Percentiles rank a stretch among this genome's conserved stretches.
phyloP scores from a whole-genome alignment of 306 rosid species.

The Vigna radiata region DNA sequence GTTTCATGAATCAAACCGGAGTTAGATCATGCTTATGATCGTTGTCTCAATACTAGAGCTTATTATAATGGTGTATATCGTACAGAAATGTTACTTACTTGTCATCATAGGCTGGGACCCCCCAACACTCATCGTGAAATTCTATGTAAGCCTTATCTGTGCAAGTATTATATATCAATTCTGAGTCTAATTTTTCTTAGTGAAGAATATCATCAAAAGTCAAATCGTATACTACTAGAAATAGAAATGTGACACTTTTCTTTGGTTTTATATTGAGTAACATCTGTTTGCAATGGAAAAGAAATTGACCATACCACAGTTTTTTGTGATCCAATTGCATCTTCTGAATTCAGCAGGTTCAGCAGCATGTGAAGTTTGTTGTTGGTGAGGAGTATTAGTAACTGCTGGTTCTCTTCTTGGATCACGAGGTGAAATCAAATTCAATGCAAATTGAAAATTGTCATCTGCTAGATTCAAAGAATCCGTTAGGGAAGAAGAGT shows the following conservation, averaged over 20 bases:
- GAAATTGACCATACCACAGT: conserved; percentile 63
- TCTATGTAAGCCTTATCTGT: conserved; percentile 87
- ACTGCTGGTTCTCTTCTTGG: conserved; percentile 54
- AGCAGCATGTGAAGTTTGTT: background rate
- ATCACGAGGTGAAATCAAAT: conserved; percentile 57
- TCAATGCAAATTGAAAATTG: conserved; percentile 63
- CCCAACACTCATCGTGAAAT: conserved; percentile 98
- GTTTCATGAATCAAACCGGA: conserved; percentile 36
- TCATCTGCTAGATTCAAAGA: conserved; percentile 63
- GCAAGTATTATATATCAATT: conserved; percentile 37
- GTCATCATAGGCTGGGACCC: conserved; percentile 91
- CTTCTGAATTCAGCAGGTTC: conserved; percentile 68
- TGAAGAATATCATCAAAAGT: background rate
- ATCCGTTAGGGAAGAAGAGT: conserved; percentile 68
- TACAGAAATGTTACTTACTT: conserved; percentile 53
- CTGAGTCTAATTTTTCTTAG: background rate
- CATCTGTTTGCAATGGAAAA: background rate
- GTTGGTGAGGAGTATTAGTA: conserved; percentile 45
- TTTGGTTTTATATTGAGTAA: background rate
- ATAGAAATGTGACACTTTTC: background rate
- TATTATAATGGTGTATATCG: background rate
- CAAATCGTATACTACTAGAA: background rate
- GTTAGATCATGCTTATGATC: conserved; percentile 32
- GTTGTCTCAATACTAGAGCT: background rate
- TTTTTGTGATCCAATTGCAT: conserved; percentile 90